These are phyloP conservation scores for Dothiorella sarmentorum DNA, from an alignment of 2,329 filamentous ascomycete species.

Conservation along the genomic window DNA sequence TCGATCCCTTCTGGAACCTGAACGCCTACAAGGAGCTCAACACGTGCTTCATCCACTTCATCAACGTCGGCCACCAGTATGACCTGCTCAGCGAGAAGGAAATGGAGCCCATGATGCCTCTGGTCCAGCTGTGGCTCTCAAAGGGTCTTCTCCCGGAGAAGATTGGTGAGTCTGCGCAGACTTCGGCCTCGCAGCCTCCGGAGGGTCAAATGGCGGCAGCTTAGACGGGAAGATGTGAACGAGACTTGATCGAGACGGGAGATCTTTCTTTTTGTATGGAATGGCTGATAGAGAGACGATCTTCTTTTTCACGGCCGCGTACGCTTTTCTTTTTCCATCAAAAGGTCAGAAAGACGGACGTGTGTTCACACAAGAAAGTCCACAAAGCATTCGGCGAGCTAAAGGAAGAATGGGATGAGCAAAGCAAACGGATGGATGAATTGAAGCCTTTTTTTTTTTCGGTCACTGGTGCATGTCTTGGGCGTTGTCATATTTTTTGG, in stretches of 20 bases:
- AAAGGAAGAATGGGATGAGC: not conserved
- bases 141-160: conserved; percentile 73
- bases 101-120: conserved; percentile 90
- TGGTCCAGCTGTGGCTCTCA: conserved; percentile 87
- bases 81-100: conserved; percentile 78
- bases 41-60: conserved; percentile 53
- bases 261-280: not conserved
- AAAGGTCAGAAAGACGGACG: not conserved
- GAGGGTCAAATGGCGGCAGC: not conserved
- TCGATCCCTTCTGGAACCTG: conserved; percentile 49
- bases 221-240: not conserved
- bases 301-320: conserved; percentile 3
- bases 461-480: not conserved
- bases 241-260: too few species aligned
- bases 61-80: conserved; percentile 70
- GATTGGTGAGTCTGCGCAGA: not conserved
- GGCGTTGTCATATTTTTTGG: not conserved
- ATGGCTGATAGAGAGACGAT: conserved; percentile 1
- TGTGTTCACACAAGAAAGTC: not conserved
- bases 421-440: not conserved
- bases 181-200: conserved; percentile 2
- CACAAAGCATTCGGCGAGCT: not conserved
- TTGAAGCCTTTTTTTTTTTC: not conserved
- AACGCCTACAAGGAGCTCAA: conserved; percentile 50
- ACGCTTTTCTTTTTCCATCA: not conserved